phyloP scores from a whole-genome alignment of 1,284 basidiomycete genomes.

The Cyathus olla region DNA sequence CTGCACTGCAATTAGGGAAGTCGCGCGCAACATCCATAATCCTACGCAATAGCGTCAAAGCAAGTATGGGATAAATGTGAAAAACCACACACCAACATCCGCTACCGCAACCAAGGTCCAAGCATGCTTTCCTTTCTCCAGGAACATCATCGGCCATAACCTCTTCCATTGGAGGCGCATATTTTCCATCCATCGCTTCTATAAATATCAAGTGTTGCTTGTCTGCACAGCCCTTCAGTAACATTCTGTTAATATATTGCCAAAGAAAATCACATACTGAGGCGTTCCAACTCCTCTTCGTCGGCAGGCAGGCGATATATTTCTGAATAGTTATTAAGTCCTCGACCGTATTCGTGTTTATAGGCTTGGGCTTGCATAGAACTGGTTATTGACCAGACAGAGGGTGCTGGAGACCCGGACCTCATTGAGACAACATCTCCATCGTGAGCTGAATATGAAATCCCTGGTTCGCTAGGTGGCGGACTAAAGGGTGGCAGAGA shows the following conservation, averaged over 20 bases:
- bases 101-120: constrained; percentile 85
- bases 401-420: constrained; percentile 65
- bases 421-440: constrained; percentile 1
- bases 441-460: not conserved
- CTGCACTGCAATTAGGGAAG: constrained; percentile 73
- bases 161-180: constrained; percentile 64
- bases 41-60: constrained; percentile 52
- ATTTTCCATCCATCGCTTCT: constrained; percentile 68
- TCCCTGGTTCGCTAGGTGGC: not conserved
- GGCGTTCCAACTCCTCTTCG: constrained; percentile 75
- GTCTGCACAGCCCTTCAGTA: constrained; percentile 50
- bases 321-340: constrained; percentile 81
- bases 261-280: constrained; percentile 57
- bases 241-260: not conserved
- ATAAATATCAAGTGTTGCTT: constrained; percentile 75
- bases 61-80: constrained; percentile 2
- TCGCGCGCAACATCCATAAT: constrained; percentile 79
- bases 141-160: constrained; percentile 69
- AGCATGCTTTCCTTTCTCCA: constrained; percentile 66
- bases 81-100: constrained; percentile 71
- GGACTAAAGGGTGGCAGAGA: not conserved
- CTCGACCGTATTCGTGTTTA: constrained; percentile 74
- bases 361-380: constrained; percentile 69
- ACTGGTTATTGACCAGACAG: constrained; percentile 75
- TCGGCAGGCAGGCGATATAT: constrained; percentile 82